Evolutionary conservation across 2,329 filamentous ascomycete species (phyloP).

Genomic region (Thermomyces lanuginosus): DNA sequence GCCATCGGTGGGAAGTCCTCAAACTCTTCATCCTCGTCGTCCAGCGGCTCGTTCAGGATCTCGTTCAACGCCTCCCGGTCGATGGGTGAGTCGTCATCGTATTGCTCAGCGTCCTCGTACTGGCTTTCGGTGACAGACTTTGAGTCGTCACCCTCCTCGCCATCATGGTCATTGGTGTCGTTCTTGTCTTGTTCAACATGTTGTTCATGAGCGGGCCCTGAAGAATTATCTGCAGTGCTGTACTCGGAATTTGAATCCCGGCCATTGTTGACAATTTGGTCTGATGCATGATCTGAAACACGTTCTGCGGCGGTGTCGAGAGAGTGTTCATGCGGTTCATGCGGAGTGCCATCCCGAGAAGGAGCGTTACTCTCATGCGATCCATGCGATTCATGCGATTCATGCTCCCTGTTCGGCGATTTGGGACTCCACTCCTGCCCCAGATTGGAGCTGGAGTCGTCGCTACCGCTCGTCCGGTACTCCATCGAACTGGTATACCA

Average conservation of each 20-base stretch:
- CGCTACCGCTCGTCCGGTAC: conserved; percentile 17
- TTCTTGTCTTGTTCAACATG: conserved; percentile 2
- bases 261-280: too few species aligned
- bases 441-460: conserved; percentile 19
- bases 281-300: too few species aligned
- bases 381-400: conserved; percentile 15
- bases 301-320: too few species aligned
- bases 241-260: not conserved
- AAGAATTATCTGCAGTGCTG: conserved; percentile 1
- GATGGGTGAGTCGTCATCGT: conserved; percentile 32
- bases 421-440: conserved; percentile 20
- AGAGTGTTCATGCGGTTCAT: conserved; percentile 1
- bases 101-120: conserved; percentile 29
- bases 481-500: conserved; percentile 32
- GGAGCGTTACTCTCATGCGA: conserved; percentile 5
- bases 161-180: conserved; percentile 10
- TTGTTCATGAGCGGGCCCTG: conserved; percentile 1
- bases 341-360: conserved; percentile 2
- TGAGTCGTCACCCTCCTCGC: conserved; percentile 10
- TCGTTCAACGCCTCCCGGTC: conserved; percentile 45
- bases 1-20: conserved; percentile 18
- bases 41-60: conserved; percentile 32
- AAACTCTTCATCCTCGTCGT: conserved; percentile 6
- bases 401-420: too few species aligned
- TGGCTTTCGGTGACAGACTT: conserved; percentile 20